phyloP scores from a whole-genome alignment of 805 yeast species.

The Vanderwaltozyma yarrowii region DNA sequence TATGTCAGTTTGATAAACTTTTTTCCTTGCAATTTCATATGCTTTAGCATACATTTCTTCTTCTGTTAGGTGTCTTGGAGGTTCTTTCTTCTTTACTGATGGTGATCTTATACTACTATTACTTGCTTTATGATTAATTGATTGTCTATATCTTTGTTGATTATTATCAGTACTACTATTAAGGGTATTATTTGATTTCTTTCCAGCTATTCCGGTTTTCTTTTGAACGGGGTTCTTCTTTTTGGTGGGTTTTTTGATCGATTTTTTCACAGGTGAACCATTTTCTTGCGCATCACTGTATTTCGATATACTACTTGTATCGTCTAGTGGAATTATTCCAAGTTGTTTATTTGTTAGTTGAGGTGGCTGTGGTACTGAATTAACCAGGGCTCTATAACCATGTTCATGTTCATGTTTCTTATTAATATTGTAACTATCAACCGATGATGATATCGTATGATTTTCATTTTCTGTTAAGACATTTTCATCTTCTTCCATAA shows the following conservation, averaged over 20 bases:
- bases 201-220: neutral
- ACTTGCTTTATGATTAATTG: neutral
- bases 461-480: neutral
- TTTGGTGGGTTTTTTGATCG: neutral
- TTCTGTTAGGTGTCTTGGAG: slow-evolving; percentile 10
- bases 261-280: neutral
- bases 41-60: slow-evolving; percentile 49
- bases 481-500: slow-evolving; percentile 3
- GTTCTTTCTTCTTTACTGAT: neutral
- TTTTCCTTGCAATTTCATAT: slow-evolving; percentile 43
- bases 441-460: too few species aligned
- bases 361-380: neutral
- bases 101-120: neutral
- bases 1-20: slow-evolving; percentile 39
- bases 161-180: neutral
- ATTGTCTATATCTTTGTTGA: neutral
- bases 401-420: neutral
- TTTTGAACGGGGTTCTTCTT: slow-evolving; percentile 1
- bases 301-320: slow-evolving; percentile 18
- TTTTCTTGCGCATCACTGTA: slow-evolving; percentile 18
- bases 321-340: slow-evolving; percentile 13
- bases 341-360: neutral
- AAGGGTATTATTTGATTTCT: neutral
- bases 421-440: neutral
- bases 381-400: slow-evolving; percentile 1